Evolutionary conservation across 345 rosid species (phyloP).

Genomic region (Conringia planisiliqua): DNA sequence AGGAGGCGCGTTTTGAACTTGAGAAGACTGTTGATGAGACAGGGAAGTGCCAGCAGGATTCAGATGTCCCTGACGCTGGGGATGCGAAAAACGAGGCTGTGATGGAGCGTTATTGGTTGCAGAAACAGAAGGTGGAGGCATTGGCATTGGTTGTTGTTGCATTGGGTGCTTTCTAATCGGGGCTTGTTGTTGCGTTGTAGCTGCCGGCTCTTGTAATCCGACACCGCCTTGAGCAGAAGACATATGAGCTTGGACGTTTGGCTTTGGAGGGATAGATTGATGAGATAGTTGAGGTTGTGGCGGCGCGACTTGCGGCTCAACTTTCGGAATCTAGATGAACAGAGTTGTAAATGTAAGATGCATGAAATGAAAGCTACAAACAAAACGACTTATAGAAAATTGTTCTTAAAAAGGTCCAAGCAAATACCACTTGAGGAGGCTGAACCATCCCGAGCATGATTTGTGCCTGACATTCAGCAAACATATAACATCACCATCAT

Average conservation of each 20-base stretch:
- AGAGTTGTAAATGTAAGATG: slow-evolving; percentile 8
- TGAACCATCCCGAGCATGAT: slow-evolving; percentile 99
- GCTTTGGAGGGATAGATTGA: slow-evolving; percentile 47
- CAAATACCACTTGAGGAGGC: slow-evolving; percentile 79
- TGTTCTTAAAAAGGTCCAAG: slow-evolving; percentile 13
- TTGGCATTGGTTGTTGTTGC: slow-evolving; percentile 49
- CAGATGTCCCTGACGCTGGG: slow-evolving; percentile 64
- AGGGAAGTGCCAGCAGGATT: slow-evolving; percentile 45
- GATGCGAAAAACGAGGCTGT: slow-evolving; percentile 53
- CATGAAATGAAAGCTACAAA: neutral
- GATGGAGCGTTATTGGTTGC: slow-evolving; percentile 51
- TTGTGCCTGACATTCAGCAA: slow-evolving; percentile 61
- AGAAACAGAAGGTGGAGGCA: slow-evolving; percentile 43
- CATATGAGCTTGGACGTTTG: slow-evolving; percentile 48
- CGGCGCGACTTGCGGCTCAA: slow-evolving; percentile 49
- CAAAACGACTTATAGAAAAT: neutral
- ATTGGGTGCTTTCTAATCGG: slow-evolving; percentile 54
- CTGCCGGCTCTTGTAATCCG: slow-evolving; percentile 52
- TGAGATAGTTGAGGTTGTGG: slow-evolving; percentile 61
- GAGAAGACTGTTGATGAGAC: slow-evolving; percentile 61
- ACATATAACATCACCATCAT: neutral
- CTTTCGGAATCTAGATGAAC: slow-evolving; percentile 57
- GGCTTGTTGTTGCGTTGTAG: slow-evolving; percentile 46
- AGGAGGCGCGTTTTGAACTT: slow-evolving; percentile 45
- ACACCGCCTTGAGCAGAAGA: slow-evolving; percentile 45